Conservation (phyloP, 2,329 filamentous ascomycete species). For the Pleurostoma richardsiae region DNA sequence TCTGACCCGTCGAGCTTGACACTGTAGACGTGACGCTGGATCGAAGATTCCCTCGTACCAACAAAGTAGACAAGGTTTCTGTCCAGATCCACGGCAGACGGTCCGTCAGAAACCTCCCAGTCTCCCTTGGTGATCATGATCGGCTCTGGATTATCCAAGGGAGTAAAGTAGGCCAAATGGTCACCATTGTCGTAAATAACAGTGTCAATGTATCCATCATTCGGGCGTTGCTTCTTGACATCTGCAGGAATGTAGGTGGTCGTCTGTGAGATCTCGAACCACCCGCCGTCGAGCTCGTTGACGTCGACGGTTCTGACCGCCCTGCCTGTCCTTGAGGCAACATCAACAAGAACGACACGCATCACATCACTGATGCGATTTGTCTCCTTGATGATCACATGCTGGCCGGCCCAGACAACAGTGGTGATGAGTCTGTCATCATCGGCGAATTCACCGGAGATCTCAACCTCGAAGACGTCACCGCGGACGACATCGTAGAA, state of each 20-base stretch:
- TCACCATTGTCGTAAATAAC: conserved; percentile 83
- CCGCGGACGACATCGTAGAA: conserved; percentile 81
- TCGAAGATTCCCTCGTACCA: conserved; percentile 79
- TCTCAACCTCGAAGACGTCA: conserved; percentile 74
- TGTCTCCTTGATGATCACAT: conserved; percentile 84
- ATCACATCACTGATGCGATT: conserved; percentile 93
- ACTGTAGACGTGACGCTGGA: conserved; percentile 86
- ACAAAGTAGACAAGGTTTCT: conserved; percentile 90
- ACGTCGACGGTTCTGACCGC: conserved; percentile 78
- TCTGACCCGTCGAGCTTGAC: conserved; percentile 78
- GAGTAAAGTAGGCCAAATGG: conserved; percentile 89
- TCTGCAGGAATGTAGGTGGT: conserved; percentile 86
- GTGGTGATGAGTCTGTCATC: conserved; percentile 88
- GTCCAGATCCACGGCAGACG: conserved; percentile 77
- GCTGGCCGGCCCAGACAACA: conserved; percentile 81
- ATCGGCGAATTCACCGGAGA: conserved; percentile 71
- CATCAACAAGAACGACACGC: conserved; percentile 81
- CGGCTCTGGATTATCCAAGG: conserved; percentile 77
- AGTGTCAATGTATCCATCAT: conserved; percentile 92
- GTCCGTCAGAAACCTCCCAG: conserved; percentile 88
- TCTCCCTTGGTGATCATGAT: conserved; percentile 79
- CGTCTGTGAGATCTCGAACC: conserved; percentile 90
- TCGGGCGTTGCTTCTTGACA: conserved; percentile 63
- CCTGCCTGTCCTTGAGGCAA: conserved; percentile 65
- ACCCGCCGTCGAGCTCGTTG: conserved; percentile 83